Percentiles rank a stretch among this genome's conserved stretches.
Conservation (phyloP, 441 rosid genomes). For the Adansonia rubrostipa region DNA sequence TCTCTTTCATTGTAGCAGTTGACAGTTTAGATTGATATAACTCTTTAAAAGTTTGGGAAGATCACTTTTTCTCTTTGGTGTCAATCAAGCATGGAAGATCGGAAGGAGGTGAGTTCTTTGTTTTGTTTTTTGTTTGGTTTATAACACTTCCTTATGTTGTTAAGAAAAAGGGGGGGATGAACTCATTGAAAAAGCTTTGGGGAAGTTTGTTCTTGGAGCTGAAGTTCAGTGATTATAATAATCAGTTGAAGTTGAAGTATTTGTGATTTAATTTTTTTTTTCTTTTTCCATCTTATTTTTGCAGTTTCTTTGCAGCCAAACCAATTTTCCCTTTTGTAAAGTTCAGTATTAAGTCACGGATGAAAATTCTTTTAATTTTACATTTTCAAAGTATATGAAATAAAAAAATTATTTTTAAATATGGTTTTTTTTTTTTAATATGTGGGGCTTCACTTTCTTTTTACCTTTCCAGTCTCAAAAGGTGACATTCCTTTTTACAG, state of each 20-base stretch:
- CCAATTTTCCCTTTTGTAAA: not conserved
- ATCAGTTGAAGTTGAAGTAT: conserved; percentile 7
- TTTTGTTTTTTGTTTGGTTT: not conserved
- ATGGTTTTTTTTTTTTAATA: not conserved
- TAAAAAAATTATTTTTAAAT: not conserved
- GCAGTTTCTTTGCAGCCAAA: not conserved
- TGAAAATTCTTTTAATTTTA: not conserved
- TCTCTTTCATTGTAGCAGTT: not conserved
- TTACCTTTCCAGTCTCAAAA: conserved; percentile 17
- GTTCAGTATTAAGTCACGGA: not conserved
- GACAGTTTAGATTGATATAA: not conserved
- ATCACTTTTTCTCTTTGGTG: conserved; percentile 9
- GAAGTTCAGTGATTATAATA: not conserved
- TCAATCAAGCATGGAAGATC: conserved; percentile 54
- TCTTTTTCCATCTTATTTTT: not conserved
- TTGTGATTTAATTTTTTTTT: not conserved
- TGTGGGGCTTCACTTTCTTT: not conserved
- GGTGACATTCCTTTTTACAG: conserved; percentile 7
- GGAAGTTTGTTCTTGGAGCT: not conserved
- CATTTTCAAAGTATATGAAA: not conserved
- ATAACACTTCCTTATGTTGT: not conserved
- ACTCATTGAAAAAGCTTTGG: not conserved
- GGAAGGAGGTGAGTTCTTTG: conserved; percentile 52
- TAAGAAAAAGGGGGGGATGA: not conserved
- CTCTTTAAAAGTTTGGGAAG: not conserved